Base-by-base conservation (phyloP, 345 rosid species). In the Theobroma cacao region DNA sequence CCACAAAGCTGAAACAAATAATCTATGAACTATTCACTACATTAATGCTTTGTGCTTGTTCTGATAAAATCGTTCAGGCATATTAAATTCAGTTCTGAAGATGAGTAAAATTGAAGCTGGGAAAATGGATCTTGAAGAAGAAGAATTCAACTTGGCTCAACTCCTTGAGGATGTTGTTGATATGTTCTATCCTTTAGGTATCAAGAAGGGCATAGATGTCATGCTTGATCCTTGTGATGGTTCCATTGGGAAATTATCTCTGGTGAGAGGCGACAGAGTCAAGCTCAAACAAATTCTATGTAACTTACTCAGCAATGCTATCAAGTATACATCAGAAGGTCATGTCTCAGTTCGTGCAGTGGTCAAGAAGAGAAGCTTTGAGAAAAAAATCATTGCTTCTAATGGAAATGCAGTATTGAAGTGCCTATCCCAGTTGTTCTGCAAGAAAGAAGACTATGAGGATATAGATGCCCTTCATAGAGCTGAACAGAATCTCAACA, bases 21-120 rank as follows among this genome's bases (percentile, higher is more conserved):
- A 47, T 50, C 55, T 50, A 50, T 2, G 5, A 50, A 50, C 55
- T 53, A 6, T n/a, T 65, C 18, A 65, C 30, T 65, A 5, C 43
- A 38, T 43, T 45, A 7, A 71, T 64, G 52, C 76, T 73, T 56
- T 12, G 20, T 13, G 72, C 53, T 52, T 82, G 31, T 67, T 66
- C 14, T 75, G 22, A 15, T 68, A 71, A 80, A 59, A 14, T 1
- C 55, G 43, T 68, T 65, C 85, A 94, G 94, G 77, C 67, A 58
- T 92, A 56, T 80, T 92, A 56, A 91, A 90, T 81, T 85, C 90
- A 55, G 80, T 92, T 78, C 88, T 93, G 28, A 96, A 94, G 52
- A 85, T 80, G 33, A 93, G 94, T 84, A 94, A 90, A 82, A 87
- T 93, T 6, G 98, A 92, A 76, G 93, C 92, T 0, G 96, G 91